Conservation (phyloP, 129 eudicot species). For the Helianthus tuberosus region DNA sequence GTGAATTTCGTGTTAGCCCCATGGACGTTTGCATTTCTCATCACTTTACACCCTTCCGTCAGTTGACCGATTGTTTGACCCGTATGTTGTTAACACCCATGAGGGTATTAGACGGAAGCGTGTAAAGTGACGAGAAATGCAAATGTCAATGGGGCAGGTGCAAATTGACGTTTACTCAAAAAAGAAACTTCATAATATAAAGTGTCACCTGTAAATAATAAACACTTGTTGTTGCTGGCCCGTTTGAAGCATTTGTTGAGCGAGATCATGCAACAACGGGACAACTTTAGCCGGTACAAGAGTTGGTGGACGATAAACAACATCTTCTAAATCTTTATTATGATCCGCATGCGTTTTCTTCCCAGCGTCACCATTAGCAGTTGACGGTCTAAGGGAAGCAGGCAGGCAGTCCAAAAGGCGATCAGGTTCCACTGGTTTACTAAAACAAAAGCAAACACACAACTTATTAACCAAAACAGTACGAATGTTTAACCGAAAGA, state of each 20-base stretch:
- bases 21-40: too few species aligned
- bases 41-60: too few species aligned
- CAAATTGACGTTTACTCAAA: too few species aligned
- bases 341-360: conserved; percentile 51
- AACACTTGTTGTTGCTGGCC: conserved; percentile 79
- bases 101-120: too few species aligned
- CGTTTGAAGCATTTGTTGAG: conserved; percentile 77
- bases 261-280: conserved; percentile 72
- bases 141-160: too few species aligned
- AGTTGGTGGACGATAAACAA: conserved; percentile 51
- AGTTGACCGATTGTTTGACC: too few species aligned
- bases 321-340: conserved; percentile 50
- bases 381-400: conserved; percentile 58
- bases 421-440: conserved; percentile 96
- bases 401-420: conserved; percentile 81
- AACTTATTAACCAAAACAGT: neutral
- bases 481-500: neutral
- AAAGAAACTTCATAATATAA: neutral
- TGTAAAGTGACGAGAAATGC: too few species aligned
- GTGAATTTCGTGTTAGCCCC: too few species aligned
- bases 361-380: conserved; percentile 46
- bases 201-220: conserved; percentile 55
- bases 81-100: too few species aligned
- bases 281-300: conserved; percentile 70
- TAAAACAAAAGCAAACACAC: conserved; percentile 39